Conservation (phyloP, 768 basidiomycete species). For the Termitomyces sp. region DNA sequence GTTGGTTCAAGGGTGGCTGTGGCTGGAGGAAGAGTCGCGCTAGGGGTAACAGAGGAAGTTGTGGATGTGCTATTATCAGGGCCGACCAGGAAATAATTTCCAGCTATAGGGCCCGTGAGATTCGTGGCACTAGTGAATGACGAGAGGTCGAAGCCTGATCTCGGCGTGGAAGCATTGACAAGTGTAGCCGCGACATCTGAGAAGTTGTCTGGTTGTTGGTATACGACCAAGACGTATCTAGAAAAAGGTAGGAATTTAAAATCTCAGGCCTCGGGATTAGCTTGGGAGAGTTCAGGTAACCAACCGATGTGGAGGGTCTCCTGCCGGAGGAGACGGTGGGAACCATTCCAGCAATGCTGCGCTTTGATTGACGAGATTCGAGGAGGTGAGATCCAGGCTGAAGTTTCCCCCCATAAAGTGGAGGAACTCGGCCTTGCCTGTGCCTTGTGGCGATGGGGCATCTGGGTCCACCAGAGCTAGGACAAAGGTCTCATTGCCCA, state of each 20-base stretch:
- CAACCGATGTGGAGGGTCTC: constrained; percentile 42
- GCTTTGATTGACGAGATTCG: constrained; percentile 31
- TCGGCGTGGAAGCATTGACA: constrained; percentile 30
- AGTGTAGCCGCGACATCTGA: constrained; percentile 23
- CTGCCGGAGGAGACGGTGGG: constrained; percentile 34
- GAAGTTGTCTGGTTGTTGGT: constrained; percentile 28
- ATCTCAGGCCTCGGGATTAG: constrained; percentile 5
- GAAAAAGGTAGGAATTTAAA: neutral
- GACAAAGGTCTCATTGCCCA: constrained; percentile 27
- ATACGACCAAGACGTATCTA: constrained; percentile 34
- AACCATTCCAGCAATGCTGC: constrained; percentile 36
- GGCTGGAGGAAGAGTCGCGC: neutral
- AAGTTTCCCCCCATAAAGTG: constrained; percentile 40
- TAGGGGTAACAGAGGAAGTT: constrained; percentile 1
- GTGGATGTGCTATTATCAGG: constrained; percentile 19
- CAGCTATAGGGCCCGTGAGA: constrained; percentile 34
- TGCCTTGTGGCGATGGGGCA: constrained; percentile 36
- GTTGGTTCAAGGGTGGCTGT: no score
- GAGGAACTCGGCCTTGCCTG: constrained; percentile 30
- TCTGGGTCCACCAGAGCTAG: constrained; percentile 41
- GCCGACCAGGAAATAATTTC: constrained; percentile 40
- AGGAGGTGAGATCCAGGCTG: constrained; percentile 18
- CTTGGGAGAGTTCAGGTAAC: constrained; percentile 8
- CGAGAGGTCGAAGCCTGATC: constrained; percentile 36
- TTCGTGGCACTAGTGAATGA: constrained; percentile 28